Evolutionary conservation across 345 rosid species (phyloP), one percentile per base, ranked within the genome.

Genomic region (Gossypioides kirkii): DNA sequence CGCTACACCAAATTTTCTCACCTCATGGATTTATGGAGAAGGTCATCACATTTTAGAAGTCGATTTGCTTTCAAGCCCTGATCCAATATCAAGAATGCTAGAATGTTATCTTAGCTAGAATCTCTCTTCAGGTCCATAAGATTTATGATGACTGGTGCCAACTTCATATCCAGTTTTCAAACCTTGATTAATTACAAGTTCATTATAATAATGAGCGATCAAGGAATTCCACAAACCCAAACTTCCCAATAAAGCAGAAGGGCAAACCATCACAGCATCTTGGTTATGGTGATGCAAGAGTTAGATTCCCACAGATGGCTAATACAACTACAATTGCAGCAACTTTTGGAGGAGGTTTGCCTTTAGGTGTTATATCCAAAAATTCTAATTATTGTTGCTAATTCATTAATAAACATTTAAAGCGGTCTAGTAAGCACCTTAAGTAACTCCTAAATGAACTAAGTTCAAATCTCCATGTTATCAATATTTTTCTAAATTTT

Each of bases 111-210:
- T 60, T 87, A 46, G 98, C 99, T 38, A 85, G 97, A 80, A 86
- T 90, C 79, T 77, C 97, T 73, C 94, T 95, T 73, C 98, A 95
- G 98, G 98, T 96, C 26, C 98, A 97, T 53, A 95, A 95, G 82
- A 95, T 95, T 67, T 95, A 95, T 74, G 99, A 95, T 73, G 96
- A 97, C 36, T 92, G 98, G 83, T 95, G 97, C 76, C 97, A 92
- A 82, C 84, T 95, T 86, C 98, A 95, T 81, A 92, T 95, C 82
- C 97, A 95, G 74, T 95, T 82, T 81, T 92, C 96, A 47, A 92
- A 91, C 90, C 92, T 95, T 79, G 98, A 95, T 67, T 98, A 93
- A 80, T 78, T 95, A 83, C 99, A 95, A 88, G 98, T 93, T 71
- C 90, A 91, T 88, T 93, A 87, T 85, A 95, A 93, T 80, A 93